Evolutionary conservation across 805 yeast species (phyloP).

Genomic region (Candida verbasci): DNA sequence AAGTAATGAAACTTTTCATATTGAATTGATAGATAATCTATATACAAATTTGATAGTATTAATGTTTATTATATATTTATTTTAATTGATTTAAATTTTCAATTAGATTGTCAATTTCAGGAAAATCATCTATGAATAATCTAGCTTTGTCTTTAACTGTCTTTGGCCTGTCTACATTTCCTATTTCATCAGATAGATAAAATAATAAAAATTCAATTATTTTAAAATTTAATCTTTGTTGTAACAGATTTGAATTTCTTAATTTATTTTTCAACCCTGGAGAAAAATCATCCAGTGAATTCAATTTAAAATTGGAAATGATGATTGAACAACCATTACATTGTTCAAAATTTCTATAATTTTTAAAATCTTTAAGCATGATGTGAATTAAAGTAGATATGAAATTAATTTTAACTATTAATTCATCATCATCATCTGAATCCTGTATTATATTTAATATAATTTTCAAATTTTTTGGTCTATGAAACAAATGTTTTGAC

Average conservation of each 20-base stretch:
- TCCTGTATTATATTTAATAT: slow-evolving; percentile 22
- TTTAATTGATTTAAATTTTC: slow-evolving; percentile 31
- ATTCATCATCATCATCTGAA: slow-evolving; percentile 6
- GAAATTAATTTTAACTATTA: slow-evolving; percentile 23
- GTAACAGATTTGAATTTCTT: slow-evolving; percentile 12
- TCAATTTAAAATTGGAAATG: slow-evolving; percentile 34
- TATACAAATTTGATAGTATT: not conserved
- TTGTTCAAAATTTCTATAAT: slow-evolving; percentile 55
- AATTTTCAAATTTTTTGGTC: slow-evolving; percentile 35
- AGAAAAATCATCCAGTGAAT: slow-evolving; percentile 12
- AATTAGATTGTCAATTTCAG: slow-evolving; percentile 36
- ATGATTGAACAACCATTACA: slow-evolving; percentile 51
- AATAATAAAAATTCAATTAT: slow-evolving; percentile 66
- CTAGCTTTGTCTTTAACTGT: slow-evolving; percentile 28
- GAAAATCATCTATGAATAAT: slow-evolving; percentile 33
- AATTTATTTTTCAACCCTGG: slow-evolving; percentile 6
- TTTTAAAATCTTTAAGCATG: slow-evolving; percentile 52
- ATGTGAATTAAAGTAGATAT: slow-evolving; percentile 56
- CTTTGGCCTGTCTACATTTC: slow-evolving; percentile 7
- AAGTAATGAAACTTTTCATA: too few relatives aligned
- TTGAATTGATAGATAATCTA: not conserved
- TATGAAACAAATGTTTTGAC: slow-evolving; percentile 47
- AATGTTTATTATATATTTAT: slow-evolving; percentile 11
- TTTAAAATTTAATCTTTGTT: slow-evolving; percentile 55
- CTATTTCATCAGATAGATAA: slow-evolving; percentile 58